These are phyloP conservation scores for Vicia faba DNA, from an alignment of 306 rosid genomes.

Conservation along the genomic window DNA sequence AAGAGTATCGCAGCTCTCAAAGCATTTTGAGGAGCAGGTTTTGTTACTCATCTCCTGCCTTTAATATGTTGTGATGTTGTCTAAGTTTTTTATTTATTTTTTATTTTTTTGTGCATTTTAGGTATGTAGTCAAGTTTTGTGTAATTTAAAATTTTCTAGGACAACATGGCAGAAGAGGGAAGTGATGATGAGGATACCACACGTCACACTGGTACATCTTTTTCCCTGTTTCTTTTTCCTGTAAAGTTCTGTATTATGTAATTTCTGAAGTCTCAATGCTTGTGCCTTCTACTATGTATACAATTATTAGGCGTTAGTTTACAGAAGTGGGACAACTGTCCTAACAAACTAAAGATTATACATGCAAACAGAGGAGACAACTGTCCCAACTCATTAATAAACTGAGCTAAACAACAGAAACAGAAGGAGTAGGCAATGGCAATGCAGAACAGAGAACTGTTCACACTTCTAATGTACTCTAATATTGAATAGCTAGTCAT, in stretches of 20 bases:
- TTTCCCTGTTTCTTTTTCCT: slow-evolving; percentile 20
- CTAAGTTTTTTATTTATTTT: not conserved
- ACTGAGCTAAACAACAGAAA: not conserved
- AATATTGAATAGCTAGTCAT: not conserved
- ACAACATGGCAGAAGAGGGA: slow-evolving; percentile 72
- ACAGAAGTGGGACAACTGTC: not conserved
- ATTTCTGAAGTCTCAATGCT: not conserved
- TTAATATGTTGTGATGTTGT: not conserved
- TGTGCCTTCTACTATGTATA: not conserved
- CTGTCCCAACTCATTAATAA: not conserved
- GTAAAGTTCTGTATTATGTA: slow-evolving; percentile 1
- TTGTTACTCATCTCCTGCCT: slow-evolving; percentile 13
- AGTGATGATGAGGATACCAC: slow-evolving; percentile 77
- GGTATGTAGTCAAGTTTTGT: slow-evolving; percentile 23
- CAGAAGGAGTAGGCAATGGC: not conserved
- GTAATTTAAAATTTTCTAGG: slow-evolving; percentile 55
- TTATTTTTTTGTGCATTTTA: slow-evolving; percentile 18
- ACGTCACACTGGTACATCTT: slow-evolving; percentile 50
- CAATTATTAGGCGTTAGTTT: not conserved
- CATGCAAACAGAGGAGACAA: not conserved
- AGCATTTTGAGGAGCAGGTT: slow-evolving; percentile 92
- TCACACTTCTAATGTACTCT: not conserved
- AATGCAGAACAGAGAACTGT: not conserved
- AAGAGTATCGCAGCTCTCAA: slow-evolving; percentile 81
- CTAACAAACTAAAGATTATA: not conserved